A percentile compares a stretch with the other conserved stretches of the same genome.
Conservation (phyloP, 768 basidiomycete species). For the Tubosaeta sp. region DNA sequence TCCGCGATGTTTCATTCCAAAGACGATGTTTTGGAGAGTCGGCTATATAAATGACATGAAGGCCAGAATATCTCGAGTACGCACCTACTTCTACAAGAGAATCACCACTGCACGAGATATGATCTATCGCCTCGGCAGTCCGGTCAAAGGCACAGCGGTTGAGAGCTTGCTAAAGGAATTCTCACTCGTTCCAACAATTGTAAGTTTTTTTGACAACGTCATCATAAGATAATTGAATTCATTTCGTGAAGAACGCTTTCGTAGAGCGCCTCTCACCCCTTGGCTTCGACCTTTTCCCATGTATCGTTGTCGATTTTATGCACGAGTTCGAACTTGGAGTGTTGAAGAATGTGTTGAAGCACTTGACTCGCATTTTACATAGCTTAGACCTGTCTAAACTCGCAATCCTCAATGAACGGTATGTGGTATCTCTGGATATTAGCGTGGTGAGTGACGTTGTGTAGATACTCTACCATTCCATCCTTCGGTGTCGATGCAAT, state of each 20-base stretch:
- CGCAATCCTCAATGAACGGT: conserved; percentile 24
- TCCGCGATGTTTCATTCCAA: conserved; percentile 22
- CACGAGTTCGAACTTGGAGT: conserved; percentile 41
- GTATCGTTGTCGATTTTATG: conserved; percentile 29
- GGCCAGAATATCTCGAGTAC: too few species aligned
- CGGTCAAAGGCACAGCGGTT: conserved; percentile 7
- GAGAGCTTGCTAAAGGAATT: conserved; percentile 8
- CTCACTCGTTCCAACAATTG: conserved; percentile 12
- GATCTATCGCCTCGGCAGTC: conserved; percentile 11
- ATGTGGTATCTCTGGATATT: too few species aligned
- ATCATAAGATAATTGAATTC: too few species aligned
- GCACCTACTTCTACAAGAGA: too few species aligned
- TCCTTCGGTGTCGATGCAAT: conserved; percentile 31
- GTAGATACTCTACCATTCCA: conserved; percentile 14
- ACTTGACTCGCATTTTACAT: conserved; percentile 17
- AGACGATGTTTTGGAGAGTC: too few species aligned
- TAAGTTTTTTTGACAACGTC: neutral
- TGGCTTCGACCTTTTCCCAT: too few species aligned
- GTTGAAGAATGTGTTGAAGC: conserved; percentile 34
- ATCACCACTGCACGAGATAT: too few species aligned
- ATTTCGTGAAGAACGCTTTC: too few species aligned
- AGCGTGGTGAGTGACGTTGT: neutral
- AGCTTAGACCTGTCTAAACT: too few species aligned
- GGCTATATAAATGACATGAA: too few species aligned
- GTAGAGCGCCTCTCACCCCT: too few species aligned